Evolutionary conservation across 2,329 filamentous ascomycete species (phyloP).

Genomic region (Capronia americana): DNA sequence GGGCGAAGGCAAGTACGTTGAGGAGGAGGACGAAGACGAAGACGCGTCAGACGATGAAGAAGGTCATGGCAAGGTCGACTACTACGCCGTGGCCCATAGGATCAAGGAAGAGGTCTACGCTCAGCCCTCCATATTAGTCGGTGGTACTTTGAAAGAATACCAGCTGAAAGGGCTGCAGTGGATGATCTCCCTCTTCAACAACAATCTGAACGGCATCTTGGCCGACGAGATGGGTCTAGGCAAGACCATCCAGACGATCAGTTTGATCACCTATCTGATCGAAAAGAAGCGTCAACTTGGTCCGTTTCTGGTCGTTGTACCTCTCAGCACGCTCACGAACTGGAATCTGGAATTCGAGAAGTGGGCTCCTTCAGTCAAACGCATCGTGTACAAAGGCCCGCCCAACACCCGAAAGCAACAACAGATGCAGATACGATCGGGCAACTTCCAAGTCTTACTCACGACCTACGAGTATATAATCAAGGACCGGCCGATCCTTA

Average conservation of each 20-base stretch:
- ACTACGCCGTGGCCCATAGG: slow-evolving; percentile 97
- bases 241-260: slow-evolving; percentile 99
- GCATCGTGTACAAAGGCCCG: slow-evolving; percentile 96
- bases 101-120: slow-evolving; percentile 88
- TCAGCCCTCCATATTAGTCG: slow-evolving; percentile 86
- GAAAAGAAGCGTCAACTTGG: slow-evolving; percentile 92
- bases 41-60: slow-evolving; percentile 70
- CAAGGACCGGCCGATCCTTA: slow-evolving; percentile 92
- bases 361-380: slow-evolving; percentile 86
- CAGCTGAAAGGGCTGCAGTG: slow-evolving; percentile 98
- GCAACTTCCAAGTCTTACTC: slow-evolving; percentile 92
- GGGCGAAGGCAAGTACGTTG: slow-evolving; percentile 65
- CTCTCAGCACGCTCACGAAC: slow-evolving; percentile 94
- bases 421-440: slow-evolving; percentile 91
- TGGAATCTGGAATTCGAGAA: slow-evolving; percentile 99
- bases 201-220: slow-evolving; percentile 98
- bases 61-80: slow-evolving; percentile 84
- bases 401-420: slow-evolving; percentile 86
- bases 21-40: slow-evolving; percentile 67
- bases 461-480: slow-evolving; percentile 99
- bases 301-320: slow-evolving; percentile 95
- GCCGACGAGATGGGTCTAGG: slow-evolving; percentile 99
- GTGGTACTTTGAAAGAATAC: slow-evolving; percentile 94
- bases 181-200: slow-evolving; percentile 99
- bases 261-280: slow-evolving; percentile 94